Conservation (phyloP, 208 protist species). For the Leptomonas pyrrhocoris region DNA sequence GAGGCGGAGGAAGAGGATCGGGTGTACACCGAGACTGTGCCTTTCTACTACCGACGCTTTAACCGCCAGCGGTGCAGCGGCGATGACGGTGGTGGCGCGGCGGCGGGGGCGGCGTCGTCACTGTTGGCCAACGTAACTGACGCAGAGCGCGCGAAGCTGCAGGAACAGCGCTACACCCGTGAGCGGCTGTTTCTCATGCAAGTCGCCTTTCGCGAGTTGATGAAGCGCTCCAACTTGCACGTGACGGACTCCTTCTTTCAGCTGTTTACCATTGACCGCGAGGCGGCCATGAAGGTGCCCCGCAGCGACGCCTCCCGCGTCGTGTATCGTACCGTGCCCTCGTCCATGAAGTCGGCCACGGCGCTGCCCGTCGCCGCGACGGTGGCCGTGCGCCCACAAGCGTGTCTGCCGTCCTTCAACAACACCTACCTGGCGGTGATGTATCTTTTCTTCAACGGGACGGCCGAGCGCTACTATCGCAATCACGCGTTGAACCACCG, state of each 20-base stretch:
- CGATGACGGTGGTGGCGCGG: background rate
- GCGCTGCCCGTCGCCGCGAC: background rate
- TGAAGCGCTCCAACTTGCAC: constrained; percentile 15
- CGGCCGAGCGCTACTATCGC: constrained; percentile 43
- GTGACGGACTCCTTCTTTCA: constrained; percentile 23
- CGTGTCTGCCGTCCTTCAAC: constrained; percentile 4
- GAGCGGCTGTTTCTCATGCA: constrained; percentile 22
- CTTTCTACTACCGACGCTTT: background rate
- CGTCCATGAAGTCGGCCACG: background rate
- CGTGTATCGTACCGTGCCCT: constrained; percentile 3
- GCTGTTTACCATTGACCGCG: constrained; percentile 19
- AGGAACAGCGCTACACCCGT: constrained; percentile 5
- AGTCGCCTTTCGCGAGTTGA: constrained; percentile 19
- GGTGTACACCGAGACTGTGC: background rate
- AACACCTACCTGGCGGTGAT: constrained; percentile 14
- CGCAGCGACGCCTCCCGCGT: constrained; percentile 3
- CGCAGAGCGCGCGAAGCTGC: background rate
- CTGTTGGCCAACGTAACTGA: background rate
- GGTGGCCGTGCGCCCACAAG: background rate
- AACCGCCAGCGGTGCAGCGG: background rate
- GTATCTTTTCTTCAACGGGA: constrained; percentile 54
- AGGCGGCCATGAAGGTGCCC: constrained; percentile 7
- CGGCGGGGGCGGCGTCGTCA: background rate
- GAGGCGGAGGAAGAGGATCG: background rate
- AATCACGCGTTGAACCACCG: constrained; percentile 36